Percentiles rank a stretch among this genome's conserved stretches.
phyloP scores from a whole-genome alignment of 176 grass and related monocot species.

The Triticum dicoccoides region DNA sequence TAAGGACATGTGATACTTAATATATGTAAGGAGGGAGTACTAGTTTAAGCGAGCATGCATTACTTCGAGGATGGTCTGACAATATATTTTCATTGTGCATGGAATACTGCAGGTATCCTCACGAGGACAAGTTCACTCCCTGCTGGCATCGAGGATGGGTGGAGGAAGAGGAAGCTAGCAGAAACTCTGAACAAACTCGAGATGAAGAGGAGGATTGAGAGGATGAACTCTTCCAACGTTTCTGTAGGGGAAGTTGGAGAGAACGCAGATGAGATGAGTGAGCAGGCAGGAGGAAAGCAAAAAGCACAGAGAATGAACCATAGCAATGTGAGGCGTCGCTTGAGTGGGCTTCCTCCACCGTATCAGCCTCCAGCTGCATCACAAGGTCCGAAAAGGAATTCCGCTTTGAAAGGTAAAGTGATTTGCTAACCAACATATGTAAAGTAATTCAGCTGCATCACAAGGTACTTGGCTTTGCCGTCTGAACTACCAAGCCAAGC shows the following conservation, averaged over 20 bases:
- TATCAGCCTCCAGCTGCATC: constrained; percentile 20
- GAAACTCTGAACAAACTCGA: constrained; percentile 58
- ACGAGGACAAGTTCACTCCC: constrained; percentile 62
- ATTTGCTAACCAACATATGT: neutral
- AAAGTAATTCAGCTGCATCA: no score
- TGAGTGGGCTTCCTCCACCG: constrained; percentile 11
- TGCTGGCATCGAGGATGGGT: constrained; percentile 29
- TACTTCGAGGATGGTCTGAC: neutral
- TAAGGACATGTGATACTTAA: no score
- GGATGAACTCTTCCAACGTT: constrained; percentile 43
- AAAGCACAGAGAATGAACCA: neutral
- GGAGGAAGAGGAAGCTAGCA: constrained; percentile 54
- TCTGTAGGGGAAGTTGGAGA: constrained; percentile 25
- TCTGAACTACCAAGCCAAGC: neutral
- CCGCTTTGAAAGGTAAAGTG: constrained; percentile 31
- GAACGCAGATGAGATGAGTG: constrained; percentile 14
- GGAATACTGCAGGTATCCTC: constrained; percentile 17
- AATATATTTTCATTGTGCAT: neutral
- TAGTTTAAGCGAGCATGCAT: neutral
- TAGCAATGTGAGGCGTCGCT: constrained; percentile 6
- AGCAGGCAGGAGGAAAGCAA: neutral
- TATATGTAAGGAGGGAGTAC: neutral
- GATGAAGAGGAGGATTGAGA: constrained; percentile 59
- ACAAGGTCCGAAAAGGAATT: constrained; percentile 17
- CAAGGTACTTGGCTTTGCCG: neutral